A percentile compares a stretch with the other conserved stretches of the same genome.
Conservation (phyloP, 192 early-diverging fungal species). For the Podila epicladia region DNA sequence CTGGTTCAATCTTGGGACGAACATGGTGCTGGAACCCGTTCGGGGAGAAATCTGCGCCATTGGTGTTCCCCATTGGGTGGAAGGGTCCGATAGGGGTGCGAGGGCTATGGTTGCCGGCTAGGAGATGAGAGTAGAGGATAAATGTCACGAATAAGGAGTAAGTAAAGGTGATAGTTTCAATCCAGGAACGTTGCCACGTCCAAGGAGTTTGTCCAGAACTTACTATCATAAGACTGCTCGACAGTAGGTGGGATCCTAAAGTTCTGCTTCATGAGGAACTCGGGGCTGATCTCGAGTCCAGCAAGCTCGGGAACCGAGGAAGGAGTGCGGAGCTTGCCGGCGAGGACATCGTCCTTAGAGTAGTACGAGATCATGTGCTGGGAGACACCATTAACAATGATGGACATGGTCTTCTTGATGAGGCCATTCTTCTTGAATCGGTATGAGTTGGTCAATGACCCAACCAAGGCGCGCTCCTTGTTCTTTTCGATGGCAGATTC, state of each 20-base stretch:
- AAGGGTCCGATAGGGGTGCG: conserved; percentile 28
- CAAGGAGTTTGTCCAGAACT: not conserved
- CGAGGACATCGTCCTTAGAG: conserved; percentile 62
- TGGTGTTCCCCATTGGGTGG: conserved; percentile 7
- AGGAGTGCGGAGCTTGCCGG: conserved; percentile 60
- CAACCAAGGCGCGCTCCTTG: conserved; percentile 63
- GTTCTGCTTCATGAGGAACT: conserved; percentile 68
- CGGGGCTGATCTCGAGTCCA: conserved; percentile 63
- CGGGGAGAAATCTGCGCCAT: conserved; percentile 16
- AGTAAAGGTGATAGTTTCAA: not conserved
- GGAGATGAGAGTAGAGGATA: not conserved
- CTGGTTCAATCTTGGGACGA: conserved; percentile 24
- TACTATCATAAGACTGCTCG: conserved; percentile 49
- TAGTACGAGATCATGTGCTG: conserved; percentile 71
- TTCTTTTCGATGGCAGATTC: conserved; percentile 53
- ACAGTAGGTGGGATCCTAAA: conserved; percentile 63
- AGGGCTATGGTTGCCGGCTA: conserved; percentile 26
- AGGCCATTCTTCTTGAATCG: conserved; percentile 69
- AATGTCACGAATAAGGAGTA: not conserved
- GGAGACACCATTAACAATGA: conserved; percentile 67
- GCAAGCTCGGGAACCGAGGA: conserved; percentile 62
- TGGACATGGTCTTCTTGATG: conserved; percentile 84
- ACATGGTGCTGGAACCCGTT: conserved; percentile 26
- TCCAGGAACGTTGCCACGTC: not conserved
- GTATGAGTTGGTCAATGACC: conserved; percentile 66